Percentiles rank a stretch among this genome's conserved stretches.
phyloP scores from a whole-genome alignment of 2,329 filamentous ascomycete species.

The Epicoccum sorghinum region DNA sequence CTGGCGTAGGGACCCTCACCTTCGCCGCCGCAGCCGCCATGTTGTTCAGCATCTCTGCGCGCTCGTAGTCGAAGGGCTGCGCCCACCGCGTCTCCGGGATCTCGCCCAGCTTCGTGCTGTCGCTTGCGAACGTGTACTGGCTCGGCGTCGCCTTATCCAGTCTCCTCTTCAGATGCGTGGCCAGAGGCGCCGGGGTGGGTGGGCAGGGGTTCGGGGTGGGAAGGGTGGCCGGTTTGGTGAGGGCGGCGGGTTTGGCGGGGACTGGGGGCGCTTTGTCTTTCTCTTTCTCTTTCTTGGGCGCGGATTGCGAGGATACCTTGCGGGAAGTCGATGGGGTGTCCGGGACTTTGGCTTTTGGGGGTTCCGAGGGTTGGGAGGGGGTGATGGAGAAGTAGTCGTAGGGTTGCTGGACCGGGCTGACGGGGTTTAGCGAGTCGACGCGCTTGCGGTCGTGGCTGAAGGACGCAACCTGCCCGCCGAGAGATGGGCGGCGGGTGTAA shows the following conservation, averaged over 20 bases:
- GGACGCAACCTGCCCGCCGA: background rate
- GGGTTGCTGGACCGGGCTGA: constrained; percentile 15
- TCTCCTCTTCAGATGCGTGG: constrained; percentile 29
- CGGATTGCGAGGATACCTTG: constrained; percentile 3
- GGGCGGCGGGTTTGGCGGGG: constrained; percentile 8
- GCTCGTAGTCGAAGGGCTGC: constrained; percentile 51
- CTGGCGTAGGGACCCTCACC: background rate
- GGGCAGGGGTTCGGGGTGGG: background rate
- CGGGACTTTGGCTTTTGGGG: constrained; percentile 11
- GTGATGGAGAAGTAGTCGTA: constrained; percentile 18
- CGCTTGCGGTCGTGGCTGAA: constrained; percentile 17
- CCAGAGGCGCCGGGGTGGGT: background rate
- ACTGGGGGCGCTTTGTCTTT: constrained; percentile 6
- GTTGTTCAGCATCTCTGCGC: constrained; percentile 49
- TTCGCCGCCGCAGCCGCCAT: constrained; percentile 37
- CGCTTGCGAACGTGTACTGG: constrained; percentile 52
- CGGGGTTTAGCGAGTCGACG: constrained; percentile 30
- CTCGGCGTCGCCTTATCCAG: constrained; percentile 48
- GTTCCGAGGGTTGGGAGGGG: constrained; percentile 7
- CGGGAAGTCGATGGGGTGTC: constrained; percentile 22
- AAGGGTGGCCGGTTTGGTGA: background rate
- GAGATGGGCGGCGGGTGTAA: background rate
- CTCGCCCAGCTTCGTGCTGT: constrained; percentile 56
- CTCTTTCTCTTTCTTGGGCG: background rate
- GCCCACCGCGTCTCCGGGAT: constrained; percentile 55